A percentile compares a stretch with the other conserved stretches of the same genome.
Evolutionary conservation across 495 filamentous ascomycete species (phyloP).

Genomic region (Penicillium chermesinum): DNA sequence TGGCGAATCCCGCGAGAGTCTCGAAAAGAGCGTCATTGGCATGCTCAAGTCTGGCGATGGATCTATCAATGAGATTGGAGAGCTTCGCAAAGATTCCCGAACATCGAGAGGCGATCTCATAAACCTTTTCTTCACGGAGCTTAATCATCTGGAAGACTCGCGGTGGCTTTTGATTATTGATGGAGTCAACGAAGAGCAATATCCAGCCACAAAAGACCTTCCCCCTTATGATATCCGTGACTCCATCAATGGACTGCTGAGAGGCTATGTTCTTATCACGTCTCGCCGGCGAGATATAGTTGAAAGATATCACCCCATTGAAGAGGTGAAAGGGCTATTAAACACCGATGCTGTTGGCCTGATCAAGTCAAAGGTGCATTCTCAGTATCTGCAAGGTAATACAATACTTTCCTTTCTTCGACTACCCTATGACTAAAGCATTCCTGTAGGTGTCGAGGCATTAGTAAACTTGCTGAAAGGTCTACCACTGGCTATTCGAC

Average conservation of each 20-base stretch:
- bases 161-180: slow-evolving; percentile 1
- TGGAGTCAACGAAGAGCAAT: neutral
- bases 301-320: neutral
- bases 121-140: neutral
- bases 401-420: too few species aligned
- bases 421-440: neutral
- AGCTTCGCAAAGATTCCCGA: neutral
- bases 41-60: neutral
- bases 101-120: neutral
- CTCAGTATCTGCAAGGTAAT: neutral
- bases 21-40: neutral
- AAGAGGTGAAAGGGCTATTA: neutral
- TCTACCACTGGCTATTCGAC: neutral
- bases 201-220: neutral
- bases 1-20: neutral
- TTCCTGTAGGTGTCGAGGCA: neutral
- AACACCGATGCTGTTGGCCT: neutral
- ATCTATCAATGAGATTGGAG: neutral
- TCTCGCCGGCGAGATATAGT: neutral
- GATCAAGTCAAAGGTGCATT: neutral
- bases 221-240: neutral
- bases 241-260: neutral
- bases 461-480: neutral
- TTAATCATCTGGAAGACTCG: neutral
- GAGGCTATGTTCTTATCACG: neutral